phyloP scores from a whole-genome alignment of 2,329 filamentous ascomycete genomes.

The Colletotrichum agaves region DNA sequence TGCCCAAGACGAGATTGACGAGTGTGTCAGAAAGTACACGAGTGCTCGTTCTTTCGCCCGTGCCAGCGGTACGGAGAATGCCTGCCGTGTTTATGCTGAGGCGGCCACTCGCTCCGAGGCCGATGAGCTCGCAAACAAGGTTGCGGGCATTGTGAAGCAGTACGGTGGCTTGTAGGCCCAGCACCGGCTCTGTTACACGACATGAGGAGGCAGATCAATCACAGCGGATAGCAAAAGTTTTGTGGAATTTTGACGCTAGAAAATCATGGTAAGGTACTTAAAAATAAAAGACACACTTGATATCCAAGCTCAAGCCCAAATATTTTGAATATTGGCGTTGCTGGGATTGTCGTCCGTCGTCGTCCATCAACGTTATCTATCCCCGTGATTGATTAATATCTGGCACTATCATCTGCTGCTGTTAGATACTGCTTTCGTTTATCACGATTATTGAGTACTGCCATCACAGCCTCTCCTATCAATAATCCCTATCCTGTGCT shows the following conservation, averaged over 20 bases:
- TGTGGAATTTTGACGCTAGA: conserved; percentile 16
- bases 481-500: neutral
- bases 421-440: too few relatives aligned
- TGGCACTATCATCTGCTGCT: too few relatives aligned
- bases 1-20: conserved; percentile 87
- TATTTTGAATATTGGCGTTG: neutral
- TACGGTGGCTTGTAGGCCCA: conserved; percentile 50
- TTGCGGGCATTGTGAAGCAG: conserved; percentile 79
- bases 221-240: conserved; percentile 11
- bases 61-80: conserved; percentile 95
- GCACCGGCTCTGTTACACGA: neutral
- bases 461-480: too few relatives aligned
- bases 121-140: conserved; percentile 88
- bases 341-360: neutral
- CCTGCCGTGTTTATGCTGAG: conserved; percentile 95
- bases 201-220: neutral
- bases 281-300: conserved; percentile 10
- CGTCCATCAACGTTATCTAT: too few relatives aligned
- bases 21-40: conserved; percentile 88
- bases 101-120: conserved; percentile 89
- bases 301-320: neutral
- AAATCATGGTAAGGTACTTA: neutral
- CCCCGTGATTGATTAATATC: too few relatives aligned
- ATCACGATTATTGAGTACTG: too few relatives aligned
- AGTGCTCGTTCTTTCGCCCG: conserved; percentile 91